A percentile compares a stretch with the other conserved stretches of the same genome.
Evolutionary conservation across 2,329 filamentous ascomycete species (phyloP).

Genomic region (Curvularia verruculosa): DNA sequence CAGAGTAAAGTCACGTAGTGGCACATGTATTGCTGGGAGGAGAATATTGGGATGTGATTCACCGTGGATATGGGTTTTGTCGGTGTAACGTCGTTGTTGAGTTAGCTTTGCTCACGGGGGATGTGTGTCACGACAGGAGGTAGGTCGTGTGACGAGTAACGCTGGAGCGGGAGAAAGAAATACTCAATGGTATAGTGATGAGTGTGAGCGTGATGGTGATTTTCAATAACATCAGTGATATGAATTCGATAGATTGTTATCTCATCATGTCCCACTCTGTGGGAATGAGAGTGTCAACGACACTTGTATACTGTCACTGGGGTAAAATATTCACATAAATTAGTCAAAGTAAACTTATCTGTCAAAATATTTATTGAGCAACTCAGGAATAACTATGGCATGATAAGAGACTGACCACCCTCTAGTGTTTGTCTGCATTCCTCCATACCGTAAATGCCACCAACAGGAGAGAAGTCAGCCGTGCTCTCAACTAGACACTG

Average conservation of each 20-base stretch:
- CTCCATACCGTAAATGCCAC: conserved; percentile 2
- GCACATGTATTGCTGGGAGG: neutral
- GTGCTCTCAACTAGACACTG: conserved; percentile 9
- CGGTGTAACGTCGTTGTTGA: neutral
- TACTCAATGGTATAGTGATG: neutral
- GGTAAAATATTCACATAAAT: neutral
- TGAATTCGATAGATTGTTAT: neutral
- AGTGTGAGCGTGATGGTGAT: neutral
- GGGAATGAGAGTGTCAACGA: neutral
- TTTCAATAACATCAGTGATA: neutral
- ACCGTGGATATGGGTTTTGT: neutral
- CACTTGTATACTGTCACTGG: neutral
- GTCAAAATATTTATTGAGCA: neutral
- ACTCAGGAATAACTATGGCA: conserved; percentile 1
- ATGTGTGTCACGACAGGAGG: neutral
- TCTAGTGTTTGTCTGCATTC: conserved; percentile 4
- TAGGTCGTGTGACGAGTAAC: neutral
- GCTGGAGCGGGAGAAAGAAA: neutral
- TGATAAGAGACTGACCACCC: conserved; percentile 16
- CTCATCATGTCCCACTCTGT: neutral
- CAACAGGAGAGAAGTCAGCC: conserved; percentile 9
- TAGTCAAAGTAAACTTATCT: neutral
- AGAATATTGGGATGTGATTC: neutral
- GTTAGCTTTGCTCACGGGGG: neutral
- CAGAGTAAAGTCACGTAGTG: conserved; percentile 1